These are phyloP conservation scores for Spongospora subterranea DNA, from an alignment of 208 protist species.

Conservation along the genomic window DNA sequence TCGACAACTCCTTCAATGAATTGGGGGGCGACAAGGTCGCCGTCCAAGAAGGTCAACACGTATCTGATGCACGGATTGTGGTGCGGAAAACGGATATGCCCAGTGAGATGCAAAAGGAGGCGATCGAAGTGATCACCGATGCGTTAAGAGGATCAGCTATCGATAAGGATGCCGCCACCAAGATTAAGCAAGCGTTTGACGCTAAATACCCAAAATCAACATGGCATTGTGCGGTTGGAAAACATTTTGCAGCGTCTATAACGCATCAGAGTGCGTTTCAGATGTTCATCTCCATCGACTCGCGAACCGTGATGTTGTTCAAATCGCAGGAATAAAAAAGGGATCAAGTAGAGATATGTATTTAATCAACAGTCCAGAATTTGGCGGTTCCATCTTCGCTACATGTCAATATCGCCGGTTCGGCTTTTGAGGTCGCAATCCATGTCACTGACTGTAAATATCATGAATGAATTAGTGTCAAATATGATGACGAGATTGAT, in stretches of 20 bases:
- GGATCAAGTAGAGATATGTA: not conserved
- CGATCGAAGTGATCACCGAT: not conserved
- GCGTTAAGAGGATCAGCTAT: not conserved
- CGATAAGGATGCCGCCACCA: slow-evolving; percentile 8
- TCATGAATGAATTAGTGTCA: not conserved
- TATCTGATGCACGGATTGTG: not conserved
- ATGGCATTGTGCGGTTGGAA: slow-evolving; percentile 40
- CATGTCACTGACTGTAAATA: slow-evolving; percentile 15
- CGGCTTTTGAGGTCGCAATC: not conserved
- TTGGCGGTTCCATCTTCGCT: slow-evolving; percentile 46
- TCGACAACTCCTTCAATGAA: too few species aligned
- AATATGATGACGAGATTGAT: not conserved
- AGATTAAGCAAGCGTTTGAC: slow-evolving; percentile 34
- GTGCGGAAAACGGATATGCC: slow-evolving; percentile 32
- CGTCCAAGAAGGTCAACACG: not conserved
- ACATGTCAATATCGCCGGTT: slow-evolving; percentile 45
- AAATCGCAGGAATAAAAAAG: slow-evolving; percentile 47
- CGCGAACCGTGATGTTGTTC: slow-evolving; percentile 39
- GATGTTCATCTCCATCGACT: not conserved
- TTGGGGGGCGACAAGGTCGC: not conserved
- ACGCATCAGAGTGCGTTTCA: not conserved
- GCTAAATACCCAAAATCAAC: slow-evolving; percentile 51
- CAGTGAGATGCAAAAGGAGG: slow-evolving; percentile 13
- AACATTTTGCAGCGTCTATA: slow-evolving; percentile 30
- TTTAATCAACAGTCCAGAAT: slow-evolving; percentile 48